These are phyloP conservation scores for Salvia hispanica DNA, from an alignment of 257 asterid genomes.

Conservation along the genomic window DNA sequence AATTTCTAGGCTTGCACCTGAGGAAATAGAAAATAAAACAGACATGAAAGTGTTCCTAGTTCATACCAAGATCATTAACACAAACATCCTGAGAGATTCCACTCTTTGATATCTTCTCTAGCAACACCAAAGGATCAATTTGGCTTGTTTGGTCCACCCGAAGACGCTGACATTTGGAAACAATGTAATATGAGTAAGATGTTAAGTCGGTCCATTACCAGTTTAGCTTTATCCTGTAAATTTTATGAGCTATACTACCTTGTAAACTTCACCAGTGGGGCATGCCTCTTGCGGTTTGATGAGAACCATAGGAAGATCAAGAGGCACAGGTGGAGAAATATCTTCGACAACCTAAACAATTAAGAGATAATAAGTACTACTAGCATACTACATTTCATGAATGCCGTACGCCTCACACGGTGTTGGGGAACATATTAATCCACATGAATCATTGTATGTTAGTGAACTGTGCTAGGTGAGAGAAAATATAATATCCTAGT, in stretches of 20 bases:
- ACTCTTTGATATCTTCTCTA: constrained; percentile 65
- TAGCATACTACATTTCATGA: not conserved
- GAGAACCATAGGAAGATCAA: constrained; percentile 82
- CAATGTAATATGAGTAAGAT: constrained; percentile 10
- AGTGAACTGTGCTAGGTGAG: constrained; percentile 1
- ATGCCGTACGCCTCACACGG: not conserved
- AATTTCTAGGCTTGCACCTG: not conserved
- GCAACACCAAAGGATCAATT: constrained; percentile 74
- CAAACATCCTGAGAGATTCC: constrained; percentile 91
- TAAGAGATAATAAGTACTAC: constrained; percentile 2
- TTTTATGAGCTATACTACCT: constrained; percentile 47
- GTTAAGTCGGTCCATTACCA: not conserved
- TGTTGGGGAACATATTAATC: not conserved
- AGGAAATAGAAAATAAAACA: not conserved
- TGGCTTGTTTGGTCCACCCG: constrained; percentile 64
- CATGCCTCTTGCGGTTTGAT: constrained; percentile 91
- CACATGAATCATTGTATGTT: not conserved
- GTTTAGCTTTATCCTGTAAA: constrained; percentile 8
- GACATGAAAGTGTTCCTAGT: constrained; percentile 8
- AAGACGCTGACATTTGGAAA: constrained; percentile 57
- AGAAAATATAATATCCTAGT: constrained; percentile 4
- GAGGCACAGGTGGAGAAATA: constrained; percentile 60
- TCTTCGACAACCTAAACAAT: constrained; percentile 78
- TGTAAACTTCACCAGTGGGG: constrained; percentile 96
- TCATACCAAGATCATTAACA: constrained; percentile 81